Conservation (phyloP, 2,329 filamentous ascomycete species). For the Neonectria ditissima region DNA sequence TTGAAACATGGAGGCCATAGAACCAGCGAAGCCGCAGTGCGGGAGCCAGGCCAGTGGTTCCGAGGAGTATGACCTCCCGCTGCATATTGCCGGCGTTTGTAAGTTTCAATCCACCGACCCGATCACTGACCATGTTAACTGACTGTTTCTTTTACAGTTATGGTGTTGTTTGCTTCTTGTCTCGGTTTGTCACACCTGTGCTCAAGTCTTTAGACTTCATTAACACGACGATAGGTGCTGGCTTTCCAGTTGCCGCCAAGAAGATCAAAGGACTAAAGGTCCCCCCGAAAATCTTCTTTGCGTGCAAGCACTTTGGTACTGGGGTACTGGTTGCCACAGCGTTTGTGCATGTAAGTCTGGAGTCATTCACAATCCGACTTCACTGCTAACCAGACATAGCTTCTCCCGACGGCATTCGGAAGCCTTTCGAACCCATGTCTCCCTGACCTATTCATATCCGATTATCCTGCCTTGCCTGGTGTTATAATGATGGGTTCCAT, state of each 20-base stretch:
- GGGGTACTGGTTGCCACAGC: slow-evolving; percentile 79
- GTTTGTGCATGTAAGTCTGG: slow-evolving; percentile 71
- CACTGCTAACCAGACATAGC: slow-evolving; percentile 45
- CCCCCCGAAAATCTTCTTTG: slow-evolving; percentile 68
- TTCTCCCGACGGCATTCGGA: slow-evolving; percentile 70
- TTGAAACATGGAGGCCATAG: background rate
- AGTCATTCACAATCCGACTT: too few relatives aligned
- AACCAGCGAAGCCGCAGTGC: slow-evolving; percentile 45
- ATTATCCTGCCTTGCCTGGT: slow-evolving; percentile 72
- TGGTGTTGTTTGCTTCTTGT: slow-evolving; percentile 45
- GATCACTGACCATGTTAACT: background rate
- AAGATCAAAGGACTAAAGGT: slow-evolving; percentile 70
- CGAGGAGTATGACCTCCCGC: slow-evolving; percentile 42
- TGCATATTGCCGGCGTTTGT: slow-evolving; percentile 49
- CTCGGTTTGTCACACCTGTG: slow-evolving; percentile 29
- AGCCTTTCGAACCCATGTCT: slow-evolving; percentile 66
- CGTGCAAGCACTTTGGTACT: slow-evolving; percentile 76
- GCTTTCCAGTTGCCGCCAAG: slow-evolving; percentile 65
- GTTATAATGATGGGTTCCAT: slow-evolving; percentile 74
- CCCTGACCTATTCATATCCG: slow-evolving; percentile 68
- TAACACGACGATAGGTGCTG: slow-evolving; percentile 53
- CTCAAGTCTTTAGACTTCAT: background rate
- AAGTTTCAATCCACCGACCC: slow-evolving; percentile 15
- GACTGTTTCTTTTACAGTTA: slow-evolving; percentile 22
- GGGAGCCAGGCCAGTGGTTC: slow-evolving; percentile 27